Evolutionary conservation across 2,329 filamentous ascomycete genomes (phyloP).

Genomic region (Colletotrichum sp.): DNA sequence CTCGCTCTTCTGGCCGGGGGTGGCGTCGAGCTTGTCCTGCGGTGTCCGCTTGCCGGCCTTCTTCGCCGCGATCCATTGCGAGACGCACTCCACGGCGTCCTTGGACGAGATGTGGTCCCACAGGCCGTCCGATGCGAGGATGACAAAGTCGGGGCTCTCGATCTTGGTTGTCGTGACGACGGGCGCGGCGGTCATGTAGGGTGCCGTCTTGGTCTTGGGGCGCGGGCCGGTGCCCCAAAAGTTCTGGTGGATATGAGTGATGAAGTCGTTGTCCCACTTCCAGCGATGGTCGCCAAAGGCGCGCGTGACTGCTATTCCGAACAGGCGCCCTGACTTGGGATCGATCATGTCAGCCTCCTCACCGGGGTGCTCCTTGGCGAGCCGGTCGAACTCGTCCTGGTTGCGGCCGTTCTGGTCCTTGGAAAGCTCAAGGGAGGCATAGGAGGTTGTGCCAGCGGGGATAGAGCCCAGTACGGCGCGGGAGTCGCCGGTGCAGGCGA

Average conservation of each 20-base stretch:
- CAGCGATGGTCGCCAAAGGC: conserved; percentile 73
- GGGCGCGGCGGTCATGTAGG: conserved; percentile 72
- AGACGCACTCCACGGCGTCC: conserved; percentile 63
- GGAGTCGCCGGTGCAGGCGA: conserved; percentile 72
- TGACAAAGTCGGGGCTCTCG: conserved; percentile 57
- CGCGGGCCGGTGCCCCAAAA: conserved; percentile 54
- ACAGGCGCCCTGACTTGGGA: conserved; percentile 58
- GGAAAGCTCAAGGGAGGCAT: conserved; percentile 60
- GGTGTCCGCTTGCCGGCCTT: neutral
- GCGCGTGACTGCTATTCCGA: conserved; percentile 66
- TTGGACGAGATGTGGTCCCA: conserved; percentile 66
- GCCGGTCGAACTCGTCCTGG: conserved; percentile 57
- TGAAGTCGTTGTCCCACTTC: conserved; percentile 61
- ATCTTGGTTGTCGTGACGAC: conserved; percentile 64
- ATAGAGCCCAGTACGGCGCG: conserved; percentile 65
- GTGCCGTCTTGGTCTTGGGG: conserved; percentile 58
- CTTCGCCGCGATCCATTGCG: conserved; percentile 51
- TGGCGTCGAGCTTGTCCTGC: neutral
- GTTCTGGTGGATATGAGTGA: conserved; percentile 1
- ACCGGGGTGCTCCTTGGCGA: conserved; percentile 64
- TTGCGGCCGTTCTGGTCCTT: conserved; percentile 72
- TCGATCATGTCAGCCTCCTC: conserved; percentile 60
- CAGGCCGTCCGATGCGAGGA: conserved; percentile 70
- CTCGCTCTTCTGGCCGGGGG: neutral
- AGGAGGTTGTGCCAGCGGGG: conserved; percentile 41